Conservation (phyloP, 2,329 filamentous ascomycete genomes). For the Epichloe sp. region DNA sequence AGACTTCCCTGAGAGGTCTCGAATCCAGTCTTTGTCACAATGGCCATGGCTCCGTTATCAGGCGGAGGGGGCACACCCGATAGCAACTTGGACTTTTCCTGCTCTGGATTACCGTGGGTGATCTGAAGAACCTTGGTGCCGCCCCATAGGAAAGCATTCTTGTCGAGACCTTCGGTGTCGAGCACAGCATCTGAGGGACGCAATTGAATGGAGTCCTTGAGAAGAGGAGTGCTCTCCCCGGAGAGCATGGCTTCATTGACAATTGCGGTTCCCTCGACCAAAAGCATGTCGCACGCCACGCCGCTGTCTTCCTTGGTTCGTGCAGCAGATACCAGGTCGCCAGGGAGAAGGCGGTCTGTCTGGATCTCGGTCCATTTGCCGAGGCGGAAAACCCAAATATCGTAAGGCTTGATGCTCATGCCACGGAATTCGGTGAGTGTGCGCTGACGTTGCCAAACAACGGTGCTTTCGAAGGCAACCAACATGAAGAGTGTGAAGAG, state of each 20-base stretch:
- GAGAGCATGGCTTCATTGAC: slow-evolving; percentile 99
- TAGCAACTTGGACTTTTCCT: slow-evolving; percentile 55
- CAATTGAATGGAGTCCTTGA: slow-evolving; percentile 92
- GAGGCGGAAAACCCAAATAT: slow-evolving; percentile 78
- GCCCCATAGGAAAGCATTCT: slow-evolving; percentile 91
- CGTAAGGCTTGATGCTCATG: slow-evolving; percentile 99
- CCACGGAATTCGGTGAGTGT: slow-evolving; percentile 93
- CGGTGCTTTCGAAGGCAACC: slow-evolving; percentile 92
- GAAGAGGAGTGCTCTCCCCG: slow-evolving; percentile 92
- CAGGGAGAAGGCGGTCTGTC: slow-evolving; percentile 85
- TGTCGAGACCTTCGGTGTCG: slow-evolving; percentile 85
- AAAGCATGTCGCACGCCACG: slow-evolving; percentile 91
- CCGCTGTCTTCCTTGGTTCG: slow-evolving; percentile 95
- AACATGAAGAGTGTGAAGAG: slow-evolving; percentile 98
- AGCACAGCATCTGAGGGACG: slow-evolving; percentile 68
- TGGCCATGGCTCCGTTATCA: slow-evolving; percentile 84
- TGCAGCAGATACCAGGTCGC: slow-evolving; percentile 82
- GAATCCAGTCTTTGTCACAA: slow-evolving; percentile 95
- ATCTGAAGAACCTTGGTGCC: slow-evolving; percentile 96
- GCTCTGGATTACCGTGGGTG: slow-evolving; percentile 69
- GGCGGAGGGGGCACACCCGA: slow-evolving; percentile 76
- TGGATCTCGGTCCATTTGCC: slow-evolving; percentile 79
- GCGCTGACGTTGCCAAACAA: slow-evolving; percentile 96
- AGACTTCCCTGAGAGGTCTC: slow-evolving; percentile 97
- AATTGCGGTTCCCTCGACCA: slow-evolving; percentile 90